Base-by-base conservation (phyloP, 192 early-diverging fungal species). In the Coemansia sp. region DNA sequence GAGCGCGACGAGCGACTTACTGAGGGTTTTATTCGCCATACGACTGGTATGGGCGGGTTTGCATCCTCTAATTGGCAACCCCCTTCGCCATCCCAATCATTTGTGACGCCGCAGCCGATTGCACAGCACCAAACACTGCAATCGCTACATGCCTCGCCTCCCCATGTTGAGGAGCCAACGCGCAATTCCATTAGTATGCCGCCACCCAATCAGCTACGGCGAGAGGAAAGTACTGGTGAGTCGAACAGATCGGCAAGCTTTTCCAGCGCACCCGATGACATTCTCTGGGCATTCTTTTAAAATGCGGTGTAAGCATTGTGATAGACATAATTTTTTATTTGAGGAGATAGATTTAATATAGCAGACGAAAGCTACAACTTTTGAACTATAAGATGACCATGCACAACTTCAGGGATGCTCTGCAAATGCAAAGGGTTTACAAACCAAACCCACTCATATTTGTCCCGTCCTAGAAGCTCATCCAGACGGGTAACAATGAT, bases 361-460 rank as follows among this genome's bases (percentile, higher is more conserved):
- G 33, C 33, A 54, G 24, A 54, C 22, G 11, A 19, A 5, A n/a
- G 11, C 53, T 57, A 57, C 5, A 7, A 22, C 24, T 9, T 22
- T 9, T 57, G 55, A 22, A 75, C 66, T 39, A 82, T 70, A 8
- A 82, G 42, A 31, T 82, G 80, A 0, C 80, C 80, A 29, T 82
- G 80, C 20, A 64, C 53, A 20, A 76, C 71, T 51, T 76, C 74
- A 2, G 71, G 74, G 21, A 83, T 78, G 70, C 81, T 83, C 54
- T 83, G 81, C 53, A 83, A 63, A 24, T 78, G 70, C 0, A 73
- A 67, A 14, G 81, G 81, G 57, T 83, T 83, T 2, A 83, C 76
- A 64, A 83, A 83, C 72, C 76, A 83, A 54, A 75, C 56, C 69
- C 72, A 70, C 59, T 83, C 81, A 53, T 76, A 74, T 33, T 52